These are phyloP conservation scores for Trypanosoma theileri DNA, from an alignment of 208 protist species.

Conservation along the genomic window DNA sequence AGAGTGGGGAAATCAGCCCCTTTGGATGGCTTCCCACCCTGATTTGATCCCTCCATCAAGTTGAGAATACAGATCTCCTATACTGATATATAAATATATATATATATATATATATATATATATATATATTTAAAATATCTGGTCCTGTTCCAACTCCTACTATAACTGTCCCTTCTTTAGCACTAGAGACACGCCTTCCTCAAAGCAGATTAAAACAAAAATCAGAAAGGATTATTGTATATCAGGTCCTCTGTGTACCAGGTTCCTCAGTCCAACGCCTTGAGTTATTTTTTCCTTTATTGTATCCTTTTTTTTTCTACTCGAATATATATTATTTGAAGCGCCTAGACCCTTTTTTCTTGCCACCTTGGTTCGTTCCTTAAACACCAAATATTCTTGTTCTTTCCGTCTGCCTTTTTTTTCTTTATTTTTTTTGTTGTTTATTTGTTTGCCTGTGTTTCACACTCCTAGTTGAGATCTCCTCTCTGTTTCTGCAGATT, in stretches of 20 bases:
- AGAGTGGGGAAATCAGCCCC: constrained; percentile 1
- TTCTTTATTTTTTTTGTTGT: constrained; percentile 12
- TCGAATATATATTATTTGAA: no score
- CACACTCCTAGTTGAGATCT: neutral
- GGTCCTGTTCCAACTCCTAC: neutral
- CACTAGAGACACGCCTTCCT: no score
- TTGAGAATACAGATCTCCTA: neutral
- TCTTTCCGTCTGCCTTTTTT: neutral
- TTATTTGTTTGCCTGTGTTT: constrained; percentile 4
- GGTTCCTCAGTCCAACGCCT: neutral
- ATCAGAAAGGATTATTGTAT: no score
- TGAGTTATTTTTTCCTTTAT: constrained; percentile 2
- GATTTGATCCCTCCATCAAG: constrained; percentile 13
- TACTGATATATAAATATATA: neutral
- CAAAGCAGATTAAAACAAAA: no score
- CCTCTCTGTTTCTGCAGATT: neutral
- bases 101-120: no score
- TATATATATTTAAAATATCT: neutral
- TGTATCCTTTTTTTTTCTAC: neutral
- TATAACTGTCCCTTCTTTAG: no score
- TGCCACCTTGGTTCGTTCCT: neutral
- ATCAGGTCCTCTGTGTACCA: no score
- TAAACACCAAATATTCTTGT: neutral
- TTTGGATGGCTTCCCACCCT: neutral
- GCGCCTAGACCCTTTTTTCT: neutral